A percentile compares a stretch with the other conserved stretches of the same genome.
These are phyloP conservation scores for Colletotrichum falcatum DNA, from an alignment of 2,329 filamentous ascomycete species.

Conservation along the genomic window DNA sequence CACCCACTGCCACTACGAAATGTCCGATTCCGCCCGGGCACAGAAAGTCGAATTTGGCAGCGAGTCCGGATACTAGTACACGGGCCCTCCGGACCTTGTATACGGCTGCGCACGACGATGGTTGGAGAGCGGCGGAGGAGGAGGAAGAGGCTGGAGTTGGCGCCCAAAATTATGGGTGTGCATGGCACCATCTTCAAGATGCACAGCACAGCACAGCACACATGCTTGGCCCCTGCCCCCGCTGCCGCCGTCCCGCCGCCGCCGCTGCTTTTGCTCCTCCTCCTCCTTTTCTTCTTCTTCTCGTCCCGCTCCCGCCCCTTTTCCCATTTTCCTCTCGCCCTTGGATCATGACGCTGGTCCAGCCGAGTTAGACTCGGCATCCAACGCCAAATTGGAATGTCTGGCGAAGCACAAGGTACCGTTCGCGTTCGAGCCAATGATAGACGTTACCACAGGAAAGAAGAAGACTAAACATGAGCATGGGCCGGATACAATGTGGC, in stretches of 20 bases:
- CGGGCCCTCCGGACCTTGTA: neutral
- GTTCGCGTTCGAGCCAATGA: constrained; percentile 12
- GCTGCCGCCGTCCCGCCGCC: neutral
- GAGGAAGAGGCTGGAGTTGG: neutral
- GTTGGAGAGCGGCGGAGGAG: constrained; percentile 5
- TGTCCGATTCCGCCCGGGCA: constrained; percentile 20
- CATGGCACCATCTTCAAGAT: constrained; percentile 19
- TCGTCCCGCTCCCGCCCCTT: neutral
- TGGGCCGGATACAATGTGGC: constrained; percentile 18
- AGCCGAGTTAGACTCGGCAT: constrained; percentile 14
- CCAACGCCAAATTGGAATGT: constrained; percentile 8
- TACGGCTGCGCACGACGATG: neutral
- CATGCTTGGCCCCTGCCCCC: neutral
- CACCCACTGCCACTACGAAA: constrained; percentile 25
- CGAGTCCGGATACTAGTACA: constrained; percentile 14
- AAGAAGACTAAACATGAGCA: constrained; percentile 23
- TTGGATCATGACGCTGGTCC: constrained; percentile 9
- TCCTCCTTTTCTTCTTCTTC: too few relatives aligned
- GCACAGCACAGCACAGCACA: neutral
- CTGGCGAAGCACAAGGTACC: neutral
- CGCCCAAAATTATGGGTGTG: neutral
- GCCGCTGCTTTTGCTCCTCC: neutral
- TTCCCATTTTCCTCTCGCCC: neutral
- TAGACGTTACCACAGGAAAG: constrained; percentile 15
- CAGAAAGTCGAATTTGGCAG: constrained; percentile 1